Conservation (phyloP, 768 basidiomycete species). For the Termitomyces bulborhizus region DNA sequence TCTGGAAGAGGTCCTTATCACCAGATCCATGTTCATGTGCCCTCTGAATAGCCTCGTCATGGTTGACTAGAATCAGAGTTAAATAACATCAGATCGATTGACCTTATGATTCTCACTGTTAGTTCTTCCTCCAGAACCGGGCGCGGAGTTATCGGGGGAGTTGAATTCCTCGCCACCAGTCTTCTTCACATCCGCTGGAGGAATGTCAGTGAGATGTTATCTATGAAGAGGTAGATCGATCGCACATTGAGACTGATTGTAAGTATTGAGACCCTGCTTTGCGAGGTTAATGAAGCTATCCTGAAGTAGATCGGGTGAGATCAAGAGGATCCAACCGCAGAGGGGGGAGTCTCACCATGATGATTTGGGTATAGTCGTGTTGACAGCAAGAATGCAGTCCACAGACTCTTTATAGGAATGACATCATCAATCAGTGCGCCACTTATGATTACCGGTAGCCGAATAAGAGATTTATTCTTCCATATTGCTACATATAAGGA, state of each 20-base stretch:
- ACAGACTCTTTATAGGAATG: background rate
- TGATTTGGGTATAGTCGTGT: conserved; percentile 7
- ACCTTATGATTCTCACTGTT: conserved; percentile 20
- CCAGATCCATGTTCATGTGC: conserved; percentile 55
- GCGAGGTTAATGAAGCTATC: conserved; percentile 67
- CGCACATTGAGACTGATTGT: conserved; percentile 43
- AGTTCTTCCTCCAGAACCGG: conserved; percentile 19
- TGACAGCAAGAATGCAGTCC: background rate
- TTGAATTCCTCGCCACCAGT: conserved; percentile 67
- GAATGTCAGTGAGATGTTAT: conserved; percentile 13
- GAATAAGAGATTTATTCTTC: background rate
- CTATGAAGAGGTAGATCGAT: conserved; percentile 4
- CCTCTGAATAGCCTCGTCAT: conserved; percentile 51
- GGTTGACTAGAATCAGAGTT: conserved; percentile 41
- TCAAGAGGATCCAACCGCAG: background rate
- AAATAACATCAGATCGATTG: background rate
- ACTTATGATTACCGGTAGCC: background rate
- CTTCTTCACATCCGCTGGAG: conserved; percentile 37
- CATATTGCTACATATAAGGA: background rate
- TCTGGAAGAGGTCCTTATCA: conserved; percentile 48
- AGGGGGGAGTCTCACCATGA: conserved; percentile 27
- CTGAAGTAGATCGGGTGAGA: conserved; percentile 25
- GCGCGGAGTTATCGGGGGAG: conserved; percentile 40
- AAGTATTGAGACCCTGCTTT: conserved; percentile 56
- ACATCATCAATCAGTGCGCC: conserved; percentile 9